Conservation (phyloP, 2,329 filamentous ascomycete species). For the Arthrobotrys sphaeroides region DNA sequence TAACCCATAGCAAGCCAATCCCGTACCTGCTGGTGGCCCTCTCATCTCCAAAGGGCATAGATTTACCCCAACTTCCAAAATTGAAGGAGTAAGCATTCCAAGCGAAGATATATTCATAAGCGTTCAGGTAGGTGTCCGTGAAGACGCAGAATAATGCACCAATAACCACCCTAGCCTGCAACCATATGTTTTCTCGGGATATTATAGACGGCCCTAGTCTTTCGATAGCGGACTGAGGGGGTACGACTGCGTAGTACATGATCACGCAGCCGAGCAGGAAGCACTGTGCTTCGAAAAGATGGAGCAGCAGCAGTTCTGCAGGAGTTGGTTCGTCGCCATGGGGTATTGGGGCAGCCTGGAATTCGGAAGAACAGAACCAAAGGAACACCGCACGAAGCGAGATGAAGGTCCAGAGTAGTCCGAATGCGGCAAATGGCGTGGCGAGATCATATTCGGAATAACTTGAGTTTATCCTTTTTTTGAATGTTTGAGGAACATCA, state of each 20-base stretch:
- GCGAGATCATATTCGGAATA: conserved; percentile 23
- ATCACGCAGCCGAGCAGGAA: conserved; percentile 6
- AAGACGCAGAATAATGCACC: conserved; percentile 3
- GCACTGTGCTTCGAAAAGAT: conserved; percentile 17
- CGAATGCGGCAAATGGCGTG: conserved; percentile 18
- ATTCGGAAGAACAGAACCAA: conserved; percentile 10
- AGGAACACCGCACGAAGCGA: conserved; percentile 17
- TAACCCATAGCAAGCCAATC: conserved; percentile 19
- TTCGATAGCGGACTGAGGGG: neutral
- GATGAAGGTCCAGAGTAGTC: conserved; percentile 12
- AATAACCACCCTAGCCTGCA: conserved; percentile 7
- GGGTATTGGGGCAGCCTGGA: conserved; percentile 8
- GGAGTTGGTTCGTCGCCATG: neutral
- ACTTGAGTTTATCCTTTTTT: conserved; percentile 13
- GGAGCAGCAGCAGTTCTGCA: conserved; percentile 5
- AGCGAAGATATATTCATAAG: conserved; percentile 16
- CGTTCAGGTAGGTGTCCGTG: conserved; percentile 21
- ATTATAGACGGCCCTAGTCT: neutral
- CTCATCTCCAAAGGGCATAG: conserved; percentile 22
- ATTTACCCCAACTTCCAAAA: conserved; percentile 38
- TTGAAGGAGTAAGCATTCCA: conserved; percentile 16
- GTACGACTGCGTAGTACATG: neutral
- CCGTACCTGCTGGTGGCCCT: conserved; percentile 5
- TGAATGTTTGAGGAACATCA: conserved; percentile 3
- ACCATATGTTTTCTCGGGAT: neutral